A percentile compares a stretch with the other conserved stretches of the same genome.
Conservation (phyloP, 495 filamentous ascomycete species). For the Terfezia boudieri region DNA sequence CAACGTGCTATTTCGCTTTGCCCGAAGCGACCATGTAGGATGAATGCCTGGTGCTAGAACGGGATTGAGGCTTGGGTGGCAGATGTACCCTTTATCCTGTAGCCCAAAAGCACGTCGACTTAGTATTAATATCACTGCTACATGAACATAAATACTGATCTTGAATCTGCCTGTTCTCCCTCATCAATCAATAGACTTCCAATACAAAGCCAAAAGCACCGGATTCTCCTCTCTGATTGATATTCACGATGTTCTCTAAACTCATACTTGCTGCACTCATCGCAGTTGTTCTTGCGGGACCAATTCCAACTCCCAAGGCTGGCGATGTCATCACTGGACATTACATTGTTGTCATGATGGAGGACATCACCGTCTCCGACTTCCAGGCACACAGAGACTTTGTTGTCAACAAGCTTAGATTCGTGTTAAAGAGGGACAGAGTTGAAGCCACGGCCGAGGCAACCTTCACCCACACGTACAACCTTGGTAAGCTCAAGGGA, state of each 20-base stretch:
- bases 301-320: conserved; percentile 6
- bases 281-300: conserved; percentile 14
- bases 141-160: too few species aligned
- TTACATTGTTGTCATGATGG: conserved; percentile 33
- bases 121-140: too few species aligned
- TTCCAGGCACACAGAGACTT: conserved; percentile 22
- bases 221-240: conserved; percentile 2
- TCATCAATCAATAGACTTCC: too few species aligned
- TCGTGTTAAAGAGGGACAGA: conserved; percentile 13
- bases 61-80: too few species aligned
- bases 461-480: conserved; percentile 18
- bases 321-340: conserved; percentile 24
- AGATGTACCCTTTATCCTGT: too few species aligned
- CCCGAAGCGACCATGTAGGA: too few species aligned
- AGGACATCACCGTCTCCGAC: conserved; percentile 19
- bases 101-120: too few species aligned
- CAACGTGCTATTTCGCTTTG: too few species aligned
- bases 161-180: too few species aligned
- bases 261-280: conserved; percentile 16
- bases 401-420: conserved; percentile 8
- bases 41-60: too few species aligned
- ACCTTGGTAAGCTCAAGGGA: conserved; percentile 20
- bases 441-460: conserved; percentile 1
- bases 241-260: conserved; percentile 2
- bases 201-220: neutral